A percentile compares a stretch with the other conserved stretches of the same genome.
Evolutionary conservation across 148 eudicot genomes (phyloP).

Genomic region (Silene uniflora): DNA sequence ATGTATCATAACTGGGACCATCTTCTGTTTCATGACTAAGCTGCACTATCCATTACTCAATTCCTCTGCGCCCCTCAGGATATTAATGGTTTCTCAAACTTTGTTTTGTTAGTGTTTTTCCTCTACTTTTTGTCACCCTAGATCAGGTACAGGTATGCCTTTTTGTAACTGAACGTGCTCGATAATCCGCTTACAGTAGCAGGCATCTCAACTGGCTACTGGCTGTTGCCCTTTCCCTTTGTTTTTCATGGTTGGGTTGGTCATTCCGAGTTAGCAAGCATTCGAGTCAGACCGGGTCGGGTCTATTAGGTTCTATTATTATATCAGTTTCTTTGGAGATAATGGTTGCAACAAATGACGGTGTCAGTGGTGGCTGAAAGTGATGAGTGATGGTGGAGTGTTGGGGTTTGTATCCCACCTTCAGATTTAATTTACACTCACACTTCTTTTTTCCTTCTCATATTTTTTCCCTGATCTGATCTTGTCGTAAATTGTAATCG

Average conservation of each 20-base stretch:
- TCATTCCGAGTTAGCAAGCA: no score
- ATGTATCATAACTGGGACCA: not conserved
- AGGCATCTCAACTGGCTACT: not conserved
- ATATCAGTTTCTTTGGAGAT: no score
- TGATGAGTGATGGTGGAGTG: no score
- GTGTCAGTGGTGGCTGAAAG: no score
- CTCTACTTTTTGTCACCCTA: not conserved
- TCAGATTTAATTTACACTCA: no score
- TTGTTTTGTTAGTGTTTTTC: not conserved
- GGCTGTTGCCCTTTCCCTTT: constrained; percentile 7
- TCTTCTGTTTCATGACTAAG: not conserved
- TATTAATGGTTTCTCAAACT: not conserved
- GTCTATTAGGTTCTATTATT: no score
- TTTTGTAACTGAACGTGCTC: constrained; percentile 1
- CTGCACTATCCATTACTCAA: not conserved
- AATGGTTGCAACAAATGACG: no score
- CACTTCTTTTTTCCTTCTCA: no score
- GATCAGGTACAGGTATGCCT: not conserved
- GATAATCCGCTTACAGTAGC: not conserved
- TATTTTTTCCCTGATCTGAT: no score
- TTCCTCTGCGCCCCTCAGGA: not conserved
- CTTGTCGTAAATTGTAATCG: no score
- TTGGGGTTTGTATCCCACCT: no score
- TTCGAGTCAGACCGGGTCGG: no score
- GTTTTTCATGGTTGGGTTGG: not conserved